These are phyloP conservation scores for Achaetomiella virescens DNA, from an alignment of 495 filamentous ascomycete species.

Conservation along the genomic window DNA sequence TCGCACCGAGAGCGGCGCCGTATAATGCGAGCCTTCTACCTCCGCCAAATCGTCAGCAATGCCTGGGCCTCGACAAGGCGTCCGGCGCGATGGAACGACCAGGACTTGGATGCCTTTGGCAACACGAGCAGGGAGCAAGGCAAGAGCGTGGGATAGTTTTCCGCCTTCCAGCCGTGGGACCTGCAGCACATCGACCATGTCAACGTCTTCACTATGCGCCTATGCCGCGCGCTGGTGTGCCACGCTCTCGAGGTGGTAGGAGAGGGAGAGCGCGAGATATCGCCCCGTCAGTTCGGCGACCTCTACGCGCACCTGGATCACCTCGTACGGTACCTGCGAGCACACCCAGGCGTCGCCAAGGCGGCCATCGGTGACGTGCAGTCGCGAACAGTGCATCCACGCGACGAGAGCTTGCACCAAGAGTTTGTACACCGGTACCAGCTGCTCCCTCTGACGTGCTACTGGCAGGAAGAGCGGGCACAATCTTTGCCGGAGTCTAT, in stretches of 20 bases:
- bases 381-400: not conserved
- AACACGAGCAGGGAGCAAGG: not conserved
- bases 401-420: not conserved
- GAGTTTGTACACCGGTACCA: not conserved
- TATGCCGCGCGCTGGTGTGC: not conserved
- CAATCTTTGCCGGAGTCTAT: too few relatives aligned
- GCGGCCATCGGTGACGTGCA: not conserved
- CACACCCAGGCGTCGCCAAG: not conserved
- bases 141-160: not conserved
- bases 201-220: not conserved
- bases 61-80: conserved; percentile 3
- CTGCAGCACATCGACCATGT: conserved; percentile 4
- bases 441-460: not conserved
- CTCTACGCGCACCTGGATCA: conserved; percentile 5
- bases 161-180: conserved; percentile 4
- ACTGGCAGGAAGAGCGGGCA: too few relatives aligned
- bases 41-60: conserved; percentile 3
- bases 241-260: not conserved
- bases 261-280: not conserved
- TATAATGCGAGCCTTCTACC: conserved; percentile 9
- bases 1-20: conserved; percentile 1
- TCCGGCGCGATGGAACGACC: not conserved
- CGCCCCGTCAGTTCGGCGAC: conserved; percentile 1
- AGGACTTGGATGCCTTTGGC: not conserved
- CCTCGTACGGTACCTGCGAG: conserved; percentile 5